Evolutionary conservation across 768 basidiomycete species (phyloP), one percentile per base, ranked within the genome.

Genomic region (Trametes punicea): DNA sequence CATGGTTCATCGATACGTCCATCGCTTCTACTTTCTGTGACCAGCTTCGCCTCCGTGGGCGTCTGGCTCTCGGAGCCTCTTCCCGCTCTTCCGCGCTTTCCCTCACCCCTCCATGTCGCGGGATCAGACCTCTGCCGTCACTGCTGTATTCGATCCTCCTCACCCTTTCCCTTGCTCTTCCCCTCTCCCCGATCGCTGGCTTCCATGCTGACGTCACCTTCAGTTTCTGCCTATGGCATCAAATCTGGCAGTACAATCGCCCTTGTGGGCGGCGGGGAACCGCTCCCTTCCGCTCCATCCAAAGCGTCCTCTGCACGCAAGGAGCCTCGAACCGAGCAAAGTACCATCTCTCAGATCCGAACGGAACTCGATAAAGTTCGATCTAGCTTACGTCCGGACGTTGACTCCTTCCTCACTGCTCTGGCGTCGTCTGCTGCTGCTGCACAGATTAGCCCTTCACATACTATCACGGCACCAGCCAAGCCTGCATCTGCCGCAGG

Each of bases 211-310:
- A 56, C 61, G 51, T 60, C 29, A 56, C 55, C 48, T 29, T 46
- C 62, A 86, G 85, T 95, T 61, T 84, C 91, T 11, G 76, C 87
- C 1, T 95, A 93, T 70, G 78, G 81, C 47, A 76, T 98, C 61
- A 79, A 79, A 46, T 75, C 80, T 39, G 83, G 86, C 55, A 83
- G 87, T 4, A 81, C 79, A 51, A 80, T 97, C 64, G 80, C 82
- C 48, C 76, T 95, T 67, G 78, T 95, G 62, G 86, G 82, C 3
- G 74, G 76, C 25, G 73, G 41, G 42, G 60, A 64, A 55, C 20
- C 65, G 60, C 40, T 65, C 62, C 56, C 65, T 46, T 40, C 68
- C 25, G 46, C 67, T 20, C 63, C 64, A 26, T 60, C 64, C 11
- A 69, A 70, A 60, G 51, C 64, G 4, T 48, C 62, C 21, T 50